phyloP scores from a whole-genome alignment of 352 stramenopile species.

The Lagenidium giganteum region DNA sequence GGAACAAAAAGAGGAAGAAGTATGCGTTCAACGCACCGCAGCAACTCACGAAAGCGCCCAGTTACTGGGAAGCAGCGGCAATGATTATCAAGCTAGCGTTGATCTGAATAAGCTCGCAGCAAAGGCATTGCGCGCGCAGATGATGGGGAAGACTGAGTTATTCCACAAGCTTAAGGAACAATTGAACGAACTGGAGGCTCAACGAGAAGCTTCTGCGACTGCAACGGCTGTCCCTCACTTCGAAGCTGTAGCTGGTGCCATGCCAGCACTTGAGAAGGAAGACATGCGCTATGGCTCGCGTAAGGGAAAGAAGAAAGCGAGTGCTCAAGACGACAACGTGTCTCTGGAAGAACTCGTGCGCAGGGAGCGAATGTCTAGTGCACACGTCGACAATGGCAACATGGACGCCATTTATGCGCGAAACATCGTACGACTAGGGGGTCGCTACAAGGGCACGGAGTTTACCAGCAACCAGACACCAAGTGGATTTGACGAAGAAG shows the following conservation, averaged over 20 bases:
- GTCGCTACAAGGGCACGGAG: conserved; percentile 69
- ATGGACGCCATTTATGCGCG: conserved; percentile 67
- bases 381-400: conserved; percentile 33
- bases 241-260: conserved; percentile 43
- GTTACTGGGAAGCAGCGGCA: neutral
- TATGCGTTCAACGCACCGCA: neutral
- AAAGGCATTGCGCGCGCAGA: conserved; percentile 70
- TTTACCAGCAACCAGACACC: conserved; percentile 52
- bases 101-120: conserved; percentile 82
- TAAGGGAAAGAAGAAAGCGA: conserved; percentile 60
- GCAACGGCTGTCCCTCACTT: conserved; percentile 45
- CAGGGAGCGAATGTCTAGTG: conserved; percentile 58
- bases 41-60: conserved; percentile 3
- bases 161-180: conserved; percentile 75
- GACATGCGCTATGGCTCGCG: conserved; percentile 51
- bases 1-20: neutral
- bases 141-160: conserved; percentile 71
- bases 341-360: conserved; percentile 78
- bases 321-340: conserved; percentile 15
- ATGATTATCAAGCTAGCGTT: conserved; percentile 21
- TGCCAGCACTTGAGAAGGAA: conserved; percentile 67
- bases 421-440: conserved; percentile 72
- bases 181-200: conserved; percentile 76
- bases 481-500: conserved; percentile 81
- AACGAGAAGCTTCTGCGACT: conserved; percentile 33